A percentile compares a stretch with the other conserved stretches of the same genome.
Conservation (phyloP, 495 filamentous ascomycete genomes). For the Penicillium macrosclerotiorum region DNA sequence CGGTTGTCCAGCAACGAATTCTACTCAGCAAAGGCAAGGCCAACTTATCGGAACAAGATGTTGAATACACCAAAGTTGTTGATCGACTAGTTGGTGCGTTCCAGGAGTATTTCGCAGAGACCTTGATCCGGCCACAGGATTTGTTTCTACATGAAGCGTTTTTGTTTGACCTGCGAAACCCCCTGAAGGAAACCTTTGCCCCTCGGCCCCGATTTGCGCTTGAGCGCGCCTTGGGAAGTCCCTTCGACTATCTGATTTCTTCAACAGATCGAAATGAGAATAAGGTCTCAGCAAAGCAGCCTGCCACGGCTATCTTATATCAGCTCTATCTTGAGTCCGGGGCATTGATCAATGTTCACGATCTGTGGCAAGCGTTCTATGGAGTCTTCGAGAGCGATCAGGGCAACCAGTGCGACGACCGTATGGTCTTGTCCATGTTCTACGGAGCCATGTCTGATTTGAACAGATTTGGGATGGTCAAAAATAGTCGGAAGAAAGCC, state of each 20-base stretch:
- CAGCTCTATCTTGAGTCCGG: slow-evolving; percentile 90
- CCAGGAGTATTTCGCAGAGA: slow-evolving; percentile 50
- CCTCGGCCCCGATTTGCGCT: slow-evolving; percentile 75
- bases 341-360: slow-evolving; percentile 79
- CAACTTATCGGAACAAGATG: slow-evolving; percentile 68
- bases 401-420: slow-evolving; percentile 45
- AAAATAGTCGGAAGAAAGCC: slow-evolving; percentile 82
- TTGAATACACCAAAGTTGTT: slow-evolving; percentile 72
- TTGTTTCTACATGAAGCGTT: slow-evolving; percentile 78
- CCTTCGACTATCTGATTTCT: slow-evolving; percentile 84
- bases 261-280: slow-evolving; percentile 34
- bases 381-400: slow-evolving; percentile 68
- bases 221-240: slow-evolving; percentile 74
- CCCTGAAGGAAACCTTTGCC: slow-evolving; percentile 77
- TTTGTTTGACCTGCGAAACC: slow-evolving; percentile 76
- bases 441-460: slow-evolving; percentile 82
- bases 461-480: slow-evolving; percentile 80
- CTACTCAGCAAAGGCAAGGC: slow-evolving; percentile 80
- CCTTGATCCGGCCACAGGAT: slow-evolving; percentile 56
- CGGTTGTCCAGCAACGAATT: slow-evolving; percentile 83
- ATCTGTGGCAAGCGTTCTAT: slow-evolving; percentile 86
- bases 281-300: slow-evolving; percentile 60
- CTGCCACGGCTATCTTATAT: slow-evolving; percentile 79
- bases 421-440: slow-evolving; percentile 66
- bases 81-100: slow-evolving; percentile 59